Evolutionary conservation across 169 alveolate genomes (phyloP), one percentile per base, ranked within the genome.

Genomic region (Cystoisospora suis): DNA sequence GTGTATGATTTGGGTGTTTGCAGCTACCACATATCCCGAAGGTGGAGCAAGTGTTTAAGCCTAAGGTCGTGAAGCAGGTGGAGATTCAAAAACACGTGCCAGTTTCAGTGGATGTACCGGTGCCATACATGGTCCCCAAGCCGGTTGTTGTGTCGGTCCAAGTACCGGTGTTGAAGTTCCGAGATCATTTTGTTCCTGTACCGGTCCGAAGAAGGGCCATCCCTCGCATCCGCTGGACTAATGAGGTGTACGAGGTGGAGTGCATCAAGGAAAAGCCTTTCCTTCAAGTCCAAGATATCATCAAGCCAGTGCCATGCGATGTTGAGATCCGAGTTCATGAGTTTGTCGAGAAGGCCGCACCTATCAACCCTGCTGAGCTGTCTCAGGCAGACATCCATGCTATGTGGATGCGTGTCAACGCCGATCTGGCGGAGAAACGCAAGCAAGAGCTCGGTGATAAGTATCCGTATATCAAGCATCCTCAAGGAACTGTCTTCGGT

Each of bases 391-490:
- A 96, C 56, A 94, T 96, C 93, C 97, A 96, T 79, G 97, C 97
- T 53, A 96, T 96, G 97, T 96, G 97, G 97, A 96, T 96, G 97
- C 92, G 97, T 53, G 97, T 96, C 59, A 96, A 96, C 90, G 97
- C 97, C 46, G 97, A 96, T 53, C 90, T 96, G 80, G 94, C 94
- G 46, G 94, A 91, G 72, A 91, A 86, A 89, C 38, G 91, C 34
- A 91, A 91, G 80, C 90, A 83, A 59, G 94, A 91, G 86, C 91
- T 91, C 15, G 94, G 94, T 69, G 94, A 91, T 15, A 85, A 77
- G 61, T 91, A 86, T 59, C 92, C 94, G 61, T 91, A 86, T 44
- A 89, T 91, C 83, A 88, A 91, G 38, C 94, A 91, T 53, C 92
- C 94, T 6, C 79, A 47, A 49, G 94, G 94, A 45, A 87, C 92